These are phyloP conservation scores for Geosmithia flava DNA, from an alignment of 2,329 filamentous ascomycete genomes.

Conservation along the genomic window DNA sequence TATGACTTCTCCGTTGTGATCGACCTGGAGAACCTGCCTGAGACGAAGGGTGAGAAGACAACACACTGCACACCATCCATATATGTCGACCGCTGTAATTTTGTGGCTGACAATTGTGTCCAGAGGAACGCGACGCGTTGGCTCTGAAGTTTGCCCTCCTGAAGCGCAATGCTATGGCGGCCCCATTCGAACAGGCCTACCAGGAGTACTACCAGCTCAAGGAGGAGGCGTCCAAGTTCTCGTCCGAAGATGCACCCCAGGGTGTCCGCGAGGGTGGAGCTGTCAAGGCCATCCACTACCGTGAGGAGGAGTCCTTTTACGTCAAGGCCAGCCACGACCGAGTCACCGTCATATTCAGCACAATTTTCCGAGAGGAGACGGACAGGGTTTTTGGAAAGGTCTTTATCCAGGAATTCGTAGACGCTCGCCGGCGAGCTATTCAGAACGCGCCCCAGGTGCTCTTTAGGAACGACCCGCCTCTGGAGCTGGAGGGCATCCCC, in stretches of 20 bases:
- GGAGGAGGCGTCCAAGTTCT: slow-evolving; percentile 85
- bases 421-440: slow-evolving; percentile 85
- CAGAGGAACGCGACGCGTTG: slow-evolving; percentile 76
- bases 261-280: slow-evolving; percentile 81
- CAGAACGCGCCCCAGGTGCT: slow-evolving; percentile 98
- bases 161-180: slow-evolving; percentile 98
- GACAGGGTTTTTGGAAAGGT: slow-evolving; percentile 96
- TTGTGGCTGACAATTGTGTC: slow-evolving; percentile 3
- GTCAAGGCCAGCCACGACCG: slow-evolving; percentile 96
- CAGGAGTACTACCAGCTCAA: slow-evolving; percentile 78
- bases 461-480: slow-evolving; percentile 85
- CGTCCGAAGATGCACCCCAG: slow-evolving; percentile 85
- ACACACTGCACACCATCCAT: background rate
- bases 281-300: slow-evolving; percentile 94
- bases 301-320: slow-evolving; percentile 97
- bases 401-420: slow-evolving; percentile 97
- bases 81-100: slow-evolving; percentile 2
- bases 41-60: slow-evolving; percentile 49
- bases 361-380: slow-evolving; percentile 94
- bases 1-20: slow-evolving; percentile 94
- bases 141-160: slow-evolving; percentile 78
- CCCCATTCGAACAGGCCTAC: slow-evolving; percentile 95
- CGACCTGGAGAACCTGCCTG: slow-evolving; percentile 78
- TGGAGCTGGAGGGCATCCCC: slow-evolving; percentile 78
- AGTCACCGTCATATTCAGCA: slow-evolving; percentile 98